Conservation (phyloP, 2,329 filamentous ascomycete species). For the Fusarium sp. region DNA sequence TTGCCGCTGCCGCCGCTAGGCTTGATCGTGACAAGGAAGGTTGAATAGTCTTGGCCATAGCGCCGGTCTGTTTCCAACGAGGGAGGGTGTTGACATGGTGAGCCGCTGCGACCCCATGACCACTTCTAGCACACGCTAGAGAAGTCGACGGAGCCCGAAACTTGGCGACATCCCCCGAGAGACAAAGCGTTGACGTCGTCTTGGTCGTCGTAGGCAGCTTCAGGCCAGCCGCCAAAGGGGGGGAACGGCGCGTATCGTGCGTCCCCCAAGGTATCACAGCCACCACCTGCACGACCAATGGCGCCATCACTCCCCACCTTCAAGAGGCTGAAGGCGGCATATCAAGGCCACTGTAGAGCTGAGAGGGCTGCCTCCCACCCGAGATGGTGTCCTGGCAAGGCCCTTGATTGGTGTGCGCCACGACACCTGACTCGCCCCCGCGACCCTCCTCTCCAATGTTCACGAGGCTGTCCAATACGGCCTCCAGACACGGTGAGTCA, state of each 20-base stretch:
- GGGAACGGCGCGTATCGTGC: slow-evolving; percentile 21
- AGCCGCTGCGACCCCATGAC: slow-evolving; percentile 42
- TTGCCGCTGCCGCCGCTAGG: slow-evolving; percentile 19
- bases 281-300: slow-evolving; percentile 36
- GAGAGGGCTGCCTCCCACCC: slow-evolving; percentile 20
- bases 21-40: slow-evolving; percentile 27
- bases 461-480: slow-evolving; percentile 47
- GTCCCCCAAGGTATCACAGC: slow-evolving; percentile 23
- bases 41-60: slow-evolving; percentile 5
- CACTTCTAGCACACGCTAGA: slow-evolving; percentile 27
- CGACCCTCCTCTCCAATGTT: slow-evolving; percentile 42
- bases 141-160: slow-evolving; percentile 17
- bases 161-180: slow-evolving; percentile 24
- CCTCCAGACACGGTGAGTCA: slow-evolving; percentile 31
- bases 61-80: not conserved
- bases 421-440: slow-evolving; percentile 50
- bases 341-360: slow-evolving; percentile 19
- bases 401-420: slow-evolving; percentile 50
- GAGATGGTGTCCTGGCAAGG: slow-evolving; percentile 36
- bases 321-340: slow-evolving; percentile 22
- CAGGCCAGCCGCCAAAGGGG: not conserved
- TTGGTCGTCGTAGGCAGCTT: slow-evolving; percentile 1
- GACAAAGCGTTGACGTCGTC: slow-evolving; percentile 12
- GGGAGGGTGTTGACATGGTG: slow-evolving; percentile 19
- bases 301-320: slow-evolving; percentile 32